Evolutionary conservation across 163 green algal genomes (phyloP), one percentile per base, ranked within the genome.

Genomic region (Volvox carteri): DNA sequence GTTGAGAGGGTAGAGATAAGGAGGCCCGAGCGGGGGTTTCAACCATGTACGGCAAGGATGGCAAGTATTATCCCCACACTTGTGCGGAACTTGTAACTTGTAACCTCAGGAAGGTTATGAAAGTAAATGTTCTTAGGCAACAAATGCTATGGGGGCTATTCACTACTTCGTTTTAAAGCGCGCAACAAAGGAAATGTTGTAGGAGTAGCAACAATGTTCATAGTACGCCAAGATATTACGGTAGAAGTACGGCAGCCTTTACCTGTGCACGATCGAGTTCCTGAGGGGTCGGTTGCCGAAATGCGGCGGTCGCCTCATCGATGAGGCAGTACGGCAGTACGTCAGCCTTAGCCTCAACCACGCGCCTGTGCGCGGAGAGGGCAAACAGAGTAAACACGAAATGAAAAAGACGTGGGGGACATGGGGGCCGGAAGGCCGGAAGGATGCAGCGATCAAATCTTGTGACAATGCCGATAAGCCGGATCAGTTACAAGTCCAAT

Each of bases 251-350:
- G n/a, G n/a, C n/a, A n/a, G n/a, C n/a, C n/a, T n/a, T n/a, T 60
- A 77, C 78, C 78, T 56, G 23, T 12, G 78, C 78, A 11, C 11
- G 0, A 11, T 23, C 25, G 7, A 86, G 25, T 41, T 86, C 35
- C 3, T 33, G 21, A 11, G 30, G 33, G 0, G 18, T 41, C 7
- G 81, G 81, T 67, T 81, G 48, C 21, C 39, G 35, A 23, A 88
- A 88, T 4, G 60, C 0, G 21, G 41, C 35, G 11, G 18, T 56
- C 1, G 28, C 21, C 6, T 44, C 21, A 37, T 88, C 67, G 9
- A 74, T 28, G 4, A 81, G 54, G 67, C 68, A 88, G 70, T 88
- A 88, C 68, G 83, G 83, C 68, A 88, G 39, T 28, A 88, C 83
- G 50, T 83, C 83, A 9, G 50, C 48, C 81, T 88, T 88, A 33